Evolutionary conservation across 2,329 filamentous ascomycete genomes (phyloP).

Genomic region (Colletotrichum aenigma): DNA sequence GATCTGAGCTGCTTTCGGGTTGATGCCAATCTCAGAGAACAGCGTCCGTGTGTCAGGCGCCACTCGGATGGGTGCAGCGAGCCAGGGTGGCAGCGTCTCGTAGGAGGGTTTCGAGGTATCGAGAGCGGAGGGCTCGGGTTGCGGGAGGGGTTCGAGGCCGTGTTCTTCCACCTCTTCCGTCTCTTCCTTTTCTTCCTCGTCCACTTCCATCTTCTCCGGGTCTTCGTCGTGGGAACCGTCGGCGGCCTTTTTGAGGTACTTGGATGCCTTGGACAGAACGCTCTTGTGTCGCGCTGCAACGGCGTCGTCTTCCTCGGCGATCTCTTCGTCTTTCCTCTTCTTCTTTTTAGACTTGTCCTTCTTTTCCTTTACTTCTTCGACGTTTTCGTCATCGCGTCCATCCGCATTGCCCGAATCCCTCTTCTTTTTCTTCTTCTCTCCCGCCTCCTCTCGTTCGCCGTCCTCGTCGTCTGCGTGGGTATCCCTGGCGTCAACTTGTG

Average conservation of each 20-base stretch:
- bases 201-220: conserved; percentile 32
- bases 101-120: conserved; percentile 67
- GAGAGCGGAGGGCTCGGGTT: conserved; percentile 69
- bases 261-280: conserved; percentile 60
- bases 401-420: not conserved
- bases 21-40: conserved; percentile 70
- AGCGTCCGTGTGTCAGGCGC: conserved; percentile 61
- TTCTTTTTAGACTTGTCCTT: conserved; percentile 29
- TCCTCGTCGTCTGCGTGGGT: not conserved
- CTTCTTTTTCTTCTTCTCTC: conserved; percentile 21
- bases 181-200: conserved; percentile 24
- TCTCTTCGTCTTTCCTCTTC: not conserved
- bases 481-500: not conserved
- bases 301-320: conserved; percentile 28
- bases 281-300: conserved; percentile 48
- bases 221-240: conserved; percentile 38
- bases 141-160: conserved; percentile 81
- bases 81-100: conserved; percentile 81
- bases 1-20: conserved; percentile 60
- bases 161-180: conserved; percentile 55
- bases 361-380: conserved; percentile 11
- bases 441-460: not conserved
- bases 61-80: conserved; percentile 75
- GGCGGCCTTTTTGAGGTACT: conserved; percentile 55
- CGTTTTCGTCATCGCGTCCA: not conserved